Conservation (phyloP, 371 early-diverging fungal genomes). For the Synchytrium microbalum region DNA sequence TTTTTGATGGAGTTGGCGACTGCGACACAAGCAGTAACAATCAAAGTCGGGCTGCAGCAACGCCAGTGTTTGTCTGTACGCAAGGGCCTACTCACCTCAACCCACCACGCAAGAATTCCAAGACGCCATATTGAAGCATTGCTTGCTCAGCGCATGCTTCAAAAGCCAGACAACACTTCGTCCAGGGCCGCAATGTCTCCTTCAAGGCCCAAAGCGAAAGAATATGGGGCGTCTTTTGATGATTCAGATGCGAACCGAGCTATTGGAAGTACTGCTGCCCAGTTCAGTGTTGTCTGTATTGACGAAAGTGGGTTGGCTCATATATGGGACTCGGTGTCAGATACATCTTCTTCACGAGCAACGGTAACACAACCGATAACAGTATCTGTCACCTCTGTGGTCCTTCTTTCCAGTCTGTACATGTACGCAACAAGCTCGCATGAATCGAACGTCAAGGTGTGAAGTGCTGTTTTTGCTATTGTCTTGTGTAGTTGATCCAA, state of each 20-base stretch:
- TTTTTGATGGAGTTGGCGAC: neutral
- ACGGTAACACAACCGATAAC: slow-evolving; percentile 4
- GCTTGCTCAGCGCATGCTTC: neutral
- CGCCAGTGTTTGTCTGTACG: slow-evolving; percentile 14
- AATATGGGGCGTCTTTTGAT: slow-evolving; percentile 5
- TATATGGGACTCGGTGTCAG: slow-evolving; percentile 23
- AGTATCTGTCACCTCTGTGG: slow-evolving; percentile 11
- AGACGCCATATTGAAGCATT: slow-evolving; percentile 21
- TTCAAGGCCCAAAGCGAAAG: slow-evolving; percentile 1
- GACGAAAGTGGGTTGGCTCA: slow-evolving; percentile 23
- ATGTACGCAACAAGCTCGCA: slow-evolving; percentile 31
- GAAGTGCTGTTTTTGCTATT: neutral
- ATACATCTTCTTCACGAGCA: slow-evolving; percentile 13
- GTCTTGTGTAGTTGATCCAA: neutral
- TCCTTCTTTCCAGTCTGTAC: slow-evolving; percentile 20
- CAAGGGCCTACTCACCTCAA: slow-evolving; percentile 18
- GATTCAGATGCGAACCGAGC: slow-evolving; percentile 9
- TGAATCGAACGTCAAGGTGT: slow-evolving; percentile 27
- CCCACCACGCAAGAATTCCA: slow-evolving; percentile 22
- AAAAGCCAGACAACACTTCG: slow-evolving; percentile 2
- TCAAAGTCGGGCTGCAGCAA: slow-evolving; percentile 32
- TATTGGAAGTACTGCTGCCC: neutral
- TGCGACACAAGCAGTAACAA: slow-evolving; percentile 24
- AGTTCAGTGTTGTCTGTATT: neutral
- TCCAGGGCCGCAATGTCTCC: slow-evolving; percentile 5